A percentile compares a stretch with the other conserved stretches of the same genome.
These are phyloP conservation scores for Fusarium transvaalense DNA, from an alignment of 2,329 filamentous ascomycete genomes.

Conservation along the genomic window DNA sequence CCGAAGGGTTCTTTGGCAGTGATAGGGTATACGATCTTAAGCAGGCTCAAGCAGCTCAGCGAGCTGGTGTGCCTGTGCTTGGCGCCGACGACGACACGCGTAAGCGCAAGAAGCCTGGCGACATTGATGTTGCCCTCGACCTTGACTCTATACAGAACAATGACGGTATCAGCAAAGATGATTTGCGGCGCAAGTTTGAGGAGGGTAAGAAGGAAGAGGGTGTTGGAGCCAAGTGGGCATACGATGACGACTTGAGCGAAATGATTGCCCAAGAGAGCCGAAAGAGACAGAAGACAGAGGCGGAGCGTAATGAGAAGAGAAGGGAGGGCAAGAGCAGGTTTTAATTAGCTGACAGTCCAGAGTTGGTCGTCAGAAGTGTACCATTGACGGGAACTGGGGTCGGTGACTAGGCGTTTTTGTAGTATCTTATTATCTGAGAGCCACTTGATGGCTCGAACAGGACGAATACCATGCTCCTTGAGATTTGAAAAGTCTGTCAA, in stretches of 20 bases:
- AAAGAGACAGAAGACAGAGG: slow-evolving; percentile 90
- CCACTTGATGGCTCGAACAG: slow-evolving; percentile 36
- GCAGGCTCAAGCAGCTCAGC: slow-evolving; percentile 56
- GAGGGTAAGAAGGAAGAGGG: slow-evolving; percentile 75
- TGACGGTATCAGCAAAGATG: slow-evolving; percentile 86
- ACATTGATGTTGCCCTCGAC: slow-evolving; percentile 93
- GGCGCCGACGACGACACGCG: slow-evolving; percentile 81
- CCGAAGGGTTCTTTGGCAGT: slow-evolving; percentile 95
- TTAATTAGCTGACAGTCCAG: slow-evolving; percentile 47
- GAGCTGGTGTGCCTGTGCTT: slow-evolving; percentile 75
- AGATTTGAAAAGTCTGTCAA: slow-evolving; percentile 21
- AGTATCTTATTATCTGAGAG: slow-evolving; percentile 41
- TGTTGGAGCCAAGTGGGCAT: slow-evolving; percentile 75
- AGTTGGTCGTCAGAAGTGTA: slow-evolving; percentile 24
- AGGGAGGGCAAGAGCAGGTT: slow-evolving; percentile 67
- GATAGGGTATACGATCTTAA: slow-evolving; percentile 93
- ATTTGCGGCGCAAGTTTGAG: slow-evolving; percentile 84
- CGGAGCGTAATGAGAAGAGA: slow-evolving; percentile 78
- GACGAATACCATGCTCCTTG: slow-evolving; percentile 43
- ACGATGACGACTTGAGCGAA: slow-evolving; percentile 90
- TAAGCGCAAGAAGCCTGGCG: slow-evolving; percentile 95
- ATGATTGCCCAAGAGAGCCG: slow-evolving; percentile 96
- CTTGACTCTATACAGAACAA: slow-evolving; percentile 80
- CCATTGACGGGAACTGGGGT: slow-evolving; percentile 28
- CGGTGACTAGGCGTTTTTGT: slow-evolving; percentile 37